phyloP scores from a whole-genome alignment of 2,329 filamentous ascomycete genomes.

The Aspergillus bombycis region DNA sequence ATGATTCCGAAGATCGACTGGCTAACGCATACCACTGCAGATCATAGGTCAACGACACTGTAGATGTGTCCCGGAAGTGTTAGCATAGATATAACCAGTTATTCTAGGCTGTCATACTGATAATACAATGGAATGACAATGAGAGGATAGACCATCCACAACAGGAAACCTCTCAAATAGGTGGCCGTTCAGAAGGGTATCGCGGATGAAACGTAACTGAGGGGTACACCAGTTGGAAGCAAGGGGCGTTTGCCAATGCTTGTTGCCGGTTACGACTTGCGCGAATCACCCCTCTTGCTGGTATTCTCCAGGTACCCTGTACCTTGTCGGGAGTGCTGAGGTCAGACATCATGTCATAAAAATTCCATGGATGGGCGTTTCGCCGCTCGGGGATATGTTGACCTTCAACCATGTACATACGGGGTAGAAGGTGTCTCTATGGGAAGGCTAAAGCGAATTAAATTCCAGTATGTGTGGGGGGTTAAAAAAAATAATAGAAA shows the following conservation, averaged over 20 bases:
- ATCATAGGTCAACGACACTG: not conserved
- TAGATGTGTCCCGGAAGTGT: not conserved
- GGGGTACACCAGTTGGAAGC: constrained; percentile 14
- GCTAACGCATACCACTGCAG: not conserved
- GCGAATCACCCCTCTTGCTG: not conserved
- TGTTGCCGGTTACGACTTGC: not conserved
- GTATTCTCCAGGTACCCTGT: not conserved
- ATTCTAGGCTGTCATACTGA: not conserved
- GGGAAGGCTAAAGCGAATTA: not conserved
- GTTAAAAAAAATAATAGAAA: not conserved
- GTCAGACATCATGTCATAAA: not conserved
- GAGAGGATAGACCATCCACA: not conserved
- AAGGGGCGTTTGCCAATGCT: constrained; percentile 14
- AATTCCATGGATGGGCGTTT: not conserved
- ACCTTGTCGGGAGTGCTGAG: not conserved
- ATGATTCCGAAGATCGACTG: not conserved
- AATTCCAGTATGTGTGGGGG: not conserved
- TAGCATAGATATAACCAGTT: not conserved
- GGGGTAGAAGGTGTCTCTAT: not conserved
- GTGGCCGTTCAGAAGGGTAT: not conserved
- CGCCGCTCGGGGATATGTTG: not conserved
- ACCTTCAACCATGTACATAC: not conserved
- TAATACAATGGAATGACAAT: not conserved
- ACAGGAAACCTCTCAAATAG: not conserved
- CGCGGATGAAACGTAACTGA: constrained; percentile 21